Conservation (phyloP, 805 yeast genomes). For the Saturnispora saitoi region DNA sequence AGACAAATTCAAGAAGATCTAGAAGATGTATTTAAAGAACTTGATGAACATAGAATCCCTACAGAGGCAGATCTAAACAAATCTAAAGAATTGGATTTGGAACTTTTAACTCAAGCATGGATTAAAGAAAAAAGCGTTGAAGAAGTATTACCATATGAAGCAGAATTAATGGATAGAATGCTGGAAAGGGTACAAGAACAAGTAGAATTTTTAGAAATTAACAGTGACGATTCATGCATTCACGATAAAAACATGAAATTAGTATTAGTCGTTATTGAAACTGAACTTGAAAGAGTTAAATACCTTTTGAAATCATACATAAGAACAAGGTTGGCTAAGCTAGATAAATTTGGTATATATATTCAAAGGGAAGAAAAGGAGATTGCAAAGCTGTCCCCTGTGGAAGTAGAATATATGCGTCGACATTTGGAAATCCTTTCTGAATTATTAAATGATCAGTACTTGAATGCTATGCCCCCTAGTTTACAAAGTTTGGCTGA, state of each 20-base stretch:
- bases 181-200: constrained; percentile 55
- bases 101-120: constrained; percentile 57
- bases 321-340: constrained; percentile 65
- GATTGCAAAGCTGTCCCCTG: constrained; percentile 39
- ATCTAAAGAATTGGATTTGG: constrained; percentile 31
- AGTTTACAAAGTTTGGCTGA: constrained; percentile 70
- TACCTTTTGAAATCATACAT: constrained; percentile 75
- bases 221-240: constrained; percentile 67
- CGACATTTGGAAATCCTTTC: constrained; percentile 57
- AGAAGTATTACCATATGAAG: constrained; percentile 71
- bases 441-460: constrained; percentile 57
- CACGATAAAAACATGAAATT: constrained; percentile 62
- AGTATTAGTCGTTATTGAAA: constrained; percentile 76
- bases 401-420: constrained; percentile 61
- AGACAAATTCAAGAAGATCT: constrained; percentile 33
- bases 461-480: constrained; percentile 47
- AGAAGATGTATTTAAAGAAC: constrained; percentile 62
- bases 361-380: constrained; percentile 39
- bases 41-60: constrained; percentile 34
- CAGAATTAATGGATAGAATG: constrained; percentile 47
- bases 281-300: constrained; percentile 82
- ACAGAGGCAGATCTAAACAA: constrained; percentile 6
- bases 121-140: constrained; percentile 80
- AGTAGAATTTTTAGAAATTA: constrained; percentile 67
- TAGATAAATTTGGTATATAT: constrained; percentile 60